Base-by-base conservation (phyloP, 805 yeast genomes). In the Kluyveromyces nonfermentans region DNA sequence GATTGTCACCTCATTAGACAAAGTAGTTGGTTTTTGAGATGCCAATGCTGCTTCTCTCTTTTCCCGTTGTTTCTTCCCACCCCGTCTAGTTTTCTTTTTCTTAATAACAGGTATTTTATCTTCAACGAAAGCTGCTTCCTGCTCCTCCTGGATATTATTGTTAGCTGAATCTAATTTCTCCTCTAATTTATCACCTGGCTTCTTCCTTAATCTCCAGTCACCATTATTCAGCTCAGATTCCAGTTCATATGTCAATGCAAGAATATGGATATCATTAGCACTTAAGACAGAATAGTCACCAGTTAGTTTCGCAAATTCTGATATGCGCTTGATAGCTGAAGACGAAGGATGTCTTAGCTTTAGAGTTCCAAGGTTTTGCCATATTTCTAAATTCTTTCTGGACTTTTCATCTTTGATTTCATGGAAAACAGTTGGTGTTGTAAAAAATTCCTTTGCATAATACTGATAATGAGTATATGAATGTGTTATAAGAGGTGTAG, bases 221-320 rank as follows among this genome's bases (percentile, higher is more conserved):
- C 90, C 90, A 38, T 74, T 68, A 52, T 80, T 80, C 44, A 72
- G 52, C 59, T 86, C 90, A 43, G 71, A 69, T 50, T 89, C 96
- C 41, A 93, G 64, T 60, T 93, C 97, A 59, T 87, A 89, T 1
- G 96, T 78, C 52, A 93, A 71, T 0, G 99, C 97, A 47, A 94
- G 72, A 45, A 93, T 82, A 57, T 89, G 96, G 32, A 93, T 69
- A 82, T 93, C 99, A 50, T 94, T 89, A 33, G 80, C 75, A 51
- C 96, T 85, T 45, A 93, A 72, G 4, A 90, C 98, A 4, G 84
- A 68, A 51, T 71, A 84, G 68, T 93, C 99, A 60, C 99, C 99
- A 1, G 97, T 89, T 40, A 83, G 68, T 55, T 75, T 82, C 10
- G 97, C 82, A 66, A 93, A 90, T 4, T 74, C 78, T 5, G 75